Percentiles rank a stretch among this genome's conserved stretches.
Conservation (phyloP, 2,329 filamentous ascomycete species). For the Colletotrichum sp. region DNA sequence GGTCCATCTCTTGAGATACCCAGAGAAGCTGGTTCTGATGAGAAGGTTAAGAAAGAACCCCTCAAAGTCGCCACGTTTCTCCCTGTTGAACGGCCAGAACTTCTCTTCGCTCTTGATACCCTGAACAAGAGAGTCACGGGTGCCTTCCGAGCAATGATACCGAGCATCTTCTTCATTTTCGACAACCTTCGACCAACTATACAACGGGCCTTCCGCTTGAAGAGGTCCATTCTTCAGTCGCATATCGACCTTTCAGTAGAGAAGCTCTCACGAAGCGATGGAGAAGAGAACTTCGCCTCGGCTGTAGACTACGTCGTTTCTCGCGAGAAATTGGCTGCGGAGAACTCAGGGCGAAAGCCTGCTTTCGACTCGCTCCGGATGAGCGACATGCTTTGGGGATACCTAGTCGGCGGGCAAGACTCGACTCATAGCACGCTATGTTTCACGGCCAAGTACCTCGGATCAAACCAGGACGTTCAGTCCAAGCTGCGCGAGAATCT, state of each 20-base stretch:
- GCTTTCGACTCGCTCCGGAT: not conserved
- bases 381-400: conserved; percentile 20
- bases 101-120: not conserved
- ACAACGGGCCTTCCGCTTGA: not conserved
- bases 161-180: not conserved
- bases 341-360: not conserved
- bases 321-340: not conserved
- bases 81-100: not conserved
- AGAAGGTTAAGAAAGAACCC: not conserved
- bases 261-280: not conserved
- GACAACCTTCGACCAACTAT: not conserved
- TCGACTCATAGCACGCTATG: conserved; percentile 26
- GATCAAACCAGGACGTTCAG: conserved; percentile 16
- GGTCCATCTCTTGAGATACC: not conserved
- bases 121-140: not conserved
- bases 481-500: not conserved
- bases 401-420: conserved; percentile 30
- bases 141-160: not conserved
- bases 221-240: not conserved
- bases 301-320: not conserved
- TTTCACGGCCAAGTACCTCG: conserved; percentile 31
- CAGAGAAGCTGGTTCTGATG: not conserved
- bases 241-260: not conserved
- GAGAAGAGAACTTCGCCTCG: not conserved
- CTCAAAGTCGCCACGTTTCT: not conserved